Evolutionary conservation across 2,329 filamentous ascomycete genomes (phyloP), one percentile per base, ranked within the genome.

Genomic region (Neophaeococcomyces aloes): DNA sequence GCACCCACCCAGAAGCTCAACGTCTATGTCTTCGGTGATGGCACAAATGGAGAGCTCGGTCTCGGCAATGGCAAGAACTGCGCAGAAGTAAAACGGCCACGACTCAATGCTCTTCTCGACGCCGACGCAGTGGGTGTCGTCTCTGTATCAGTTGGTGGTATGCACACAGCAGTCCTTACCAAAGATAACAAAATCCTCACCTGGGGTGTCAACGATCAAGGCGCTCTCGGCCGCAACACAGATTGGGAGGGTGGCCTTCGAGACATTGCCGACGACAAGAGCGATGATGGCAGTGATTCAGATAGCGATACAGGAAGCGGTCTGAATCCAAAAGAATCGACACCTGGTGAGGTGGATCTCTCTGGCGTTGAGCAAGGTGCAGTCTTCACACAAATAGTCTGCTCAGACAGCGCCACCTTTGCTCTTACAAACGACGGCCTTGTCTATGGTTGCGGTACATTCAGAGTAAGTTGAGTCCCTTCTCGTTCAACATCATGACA

Each of bases 161-260:
- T 89, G 81, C 86, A 93, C 63, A 76, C 72, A 38, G 71, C 81
- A 42, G 84, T 79, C 4, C 66, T 91, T 36, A 89, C 85, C 34
- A 72, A 78, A 48, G 81, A 88, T 61, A 85, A 86, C 67, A 79
- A 76, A 64, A 82, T 91, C 52, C 65, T 87, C 42, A 88, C 83
- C n/a, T 93, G 85, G 86, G 86, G 86, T 42, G 84, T 89, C 53
- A 91, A 91, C 59, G 84, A 89, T 57, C 77, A 86, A 56, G 80
- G 81, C 49, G 82, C 85, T 6, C 72, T 91, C 15, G 86, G 84
- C 33, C 74, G 86, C 56, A 75, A 84, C 57, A 87, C 83, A 3
- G 67, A 66, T 8, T 79, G 76, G 70, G 56, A 57, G 7, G 57
- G 57, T 31, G 57, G 57, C 29, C 39, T 57, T 36, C 55, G 46